Evolutionary conservation across 2,329 filamentous ascomycete genomes (phyloP).

Genomic region (Penicillium sp.): DNA sequence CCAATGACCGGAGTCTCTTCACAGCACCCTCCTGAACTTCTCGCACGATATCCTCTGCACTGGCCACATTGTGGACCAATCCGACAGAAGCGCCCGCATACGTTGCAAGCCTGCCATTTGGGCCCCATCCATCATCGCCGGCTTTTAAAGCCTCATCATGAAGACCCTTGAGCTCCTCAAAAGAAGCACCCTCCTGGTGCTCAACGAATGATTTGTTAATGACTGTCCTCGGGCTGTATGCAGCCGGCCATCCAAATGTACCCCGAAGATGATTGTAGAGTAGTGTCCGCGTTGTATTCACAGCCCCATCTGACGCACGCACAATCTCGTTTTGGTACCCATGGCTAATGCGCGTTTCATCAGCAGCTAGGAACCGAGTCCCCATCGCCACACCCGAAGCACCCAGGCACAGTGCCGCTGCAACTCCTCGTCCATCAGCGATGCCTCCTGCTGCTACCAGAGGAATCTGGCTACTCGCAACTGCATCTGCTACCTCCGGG

Average conservation of each 20-base stretch:
- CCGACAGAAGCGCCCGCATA: slow-evolving; percentile 52
- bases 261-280: slow-evolving; percentile 58
- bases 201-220: slow-evolving; percentile 57
- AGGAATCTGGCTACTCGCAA: slow-evolving; percentile 40
- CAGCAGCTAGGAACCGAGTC: slow-evolving; percentile 60
- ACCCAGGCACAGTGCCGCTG: slow-evolving; percentile 53
- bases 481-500: slow-evolving; percentile 52
- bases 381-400: slow-evolving; percentile 61
- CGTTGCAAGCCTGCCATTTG: slow-evolving; percentile 50
- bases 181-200: slow-evolving; percentile 40
- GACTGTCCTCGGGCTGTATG: slow-evolving; percentile 60
- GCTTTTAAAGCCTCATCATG: slow-evolving; percentile 44
- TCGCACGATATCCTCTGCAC: slow-evolving; percentile 42
- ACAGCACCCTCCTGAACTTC: slow-evolving; percentile 19
- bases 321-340: slow-evolving; percentile 57
- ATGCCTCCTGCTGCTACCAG: slow-evolving; percentile 57
- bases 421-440: slow-evolving; percentile 52
- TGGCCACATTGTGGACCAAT: slow-evolving; percentile 43
- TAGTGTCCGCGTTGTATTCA: slow-evolving; percentile 51
- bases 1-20: slow-evolving; percentile 8
- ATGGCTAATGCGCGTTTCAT: slow-evolving; percentile 51
- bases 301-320: slow-evolving; percentile 52
- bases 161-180: slow-evolving; percentile 47
- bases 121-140: slow-evolving; percentile 51
- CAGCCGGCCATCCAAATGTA: slow-evolving; percentile 59